Evolutionary conservation across 768 basidiomycete species (phyloP).

Genomic region (Leccinum obscurum): DNA sequence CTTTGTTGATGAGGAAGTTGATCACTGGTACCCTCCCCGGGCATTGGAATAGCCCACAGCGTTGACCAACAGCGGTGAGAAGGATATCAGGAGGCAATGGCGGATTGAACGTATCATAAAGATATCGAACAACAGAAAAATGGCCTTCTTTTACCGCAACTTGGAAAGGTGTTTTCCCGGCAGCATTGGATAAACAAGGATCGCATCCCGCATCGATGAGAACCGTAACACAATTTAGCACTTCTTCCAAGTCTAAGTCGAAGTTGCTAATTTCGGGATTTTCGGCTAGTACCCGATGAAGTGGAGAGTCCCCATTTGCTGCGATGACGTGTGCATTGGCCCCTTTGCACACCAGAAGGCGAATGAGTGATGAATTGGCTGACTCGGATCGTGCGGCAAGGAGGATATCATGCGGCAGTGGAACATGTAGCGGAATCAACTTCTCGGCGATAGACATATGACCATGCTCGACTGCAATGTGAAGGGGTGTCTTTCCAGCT

Average conservation of each 20-base stretch:
- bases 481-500: not conserved
- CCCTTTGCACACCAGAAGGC: not conserved
- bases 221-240: not conserved
- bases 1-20: not conserved
- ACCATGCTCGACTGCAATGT: not conserved
- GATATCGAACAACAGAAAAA: not conserved
- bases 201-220: not conserved
- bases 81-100: not conserved
- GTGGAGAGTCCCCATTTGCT: not conserved
- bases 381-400: not conserved
- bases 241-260: not conserved
- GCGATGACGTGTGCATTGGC: not conserved
- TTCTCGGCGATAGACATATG: not conserved
- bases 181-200: not conserved
- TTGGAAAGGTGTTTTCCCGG: not conserved
- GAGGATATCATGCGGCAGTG: not conserved
- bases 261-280: not conserved
- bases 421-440: not conserved
- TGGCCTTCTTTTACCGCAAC: not conserved
- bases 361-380: not conserved
- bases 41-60: fast-evolving
- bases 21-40: not conserved
- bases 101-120: not conserved
- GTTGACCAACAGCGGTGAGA: not conserved
- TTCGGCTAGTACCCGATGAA: not conserved